These are phyloP conservation scores for Lepraria neglecta DNA, from an alignment of 495 filamentous ascomycete species.

Conservation along the genomic window DNA sequence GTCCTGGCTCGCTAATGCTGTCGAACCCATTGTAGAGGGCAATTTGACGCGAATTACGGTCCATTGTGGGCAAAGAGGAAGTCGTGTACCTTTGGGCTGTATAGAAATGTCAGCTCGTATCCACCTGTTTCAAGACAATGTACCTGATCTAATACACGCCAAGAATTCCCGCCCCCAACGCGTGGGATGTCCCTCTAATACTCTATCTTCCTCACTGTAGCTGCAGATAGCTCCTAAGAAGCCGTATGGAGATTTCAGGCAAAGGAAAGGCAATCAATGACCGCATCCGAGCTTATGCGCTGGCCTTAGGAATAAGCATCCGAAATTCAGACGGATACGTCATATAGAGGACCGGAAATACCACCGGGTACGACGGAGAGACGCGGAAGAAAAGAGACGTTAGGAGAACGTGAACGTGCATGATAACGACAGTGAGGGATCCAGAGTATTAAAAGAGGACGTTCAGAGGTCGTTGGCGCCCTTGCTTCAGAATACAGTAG, in stretches of 20 bases:
- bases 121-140: neutral
- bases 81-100: neutral
- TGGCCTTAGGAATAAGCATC: neutral
- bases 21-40: constrained; percentile 24
- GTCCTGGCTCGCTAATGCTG: constrained; percentile 25
- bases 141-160: neutral
- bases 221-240: neutral
- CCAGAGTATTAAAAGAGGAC: neutral
- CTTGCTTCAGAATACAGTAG: neutral
- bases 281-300: neutral
- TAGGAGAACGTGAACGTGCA: neutral
- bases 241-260: neutral
- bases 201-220: neutral
- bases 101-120: neutral
- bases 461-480: neutral
- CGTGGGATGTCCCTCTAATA: neutral
- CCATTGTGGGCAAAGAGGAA: constrained; percentile 1
- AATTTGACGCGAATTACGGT: constrained; percentile 16
- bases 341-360: constrained; percentile 8
- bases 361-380: neutral
- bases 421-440: constrained; percentile 17
- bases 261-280: neutral
- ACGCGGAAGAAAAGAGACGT: neutral
- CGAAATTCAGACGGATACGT: constrained; percentile 1
- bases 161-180: neutral